These are phyloP conservation scores for Colletotrichum liaoningense DNA, from an alignment of 2,329 filamentous ascomycete species.

Conservation along the genomic window DNA sequence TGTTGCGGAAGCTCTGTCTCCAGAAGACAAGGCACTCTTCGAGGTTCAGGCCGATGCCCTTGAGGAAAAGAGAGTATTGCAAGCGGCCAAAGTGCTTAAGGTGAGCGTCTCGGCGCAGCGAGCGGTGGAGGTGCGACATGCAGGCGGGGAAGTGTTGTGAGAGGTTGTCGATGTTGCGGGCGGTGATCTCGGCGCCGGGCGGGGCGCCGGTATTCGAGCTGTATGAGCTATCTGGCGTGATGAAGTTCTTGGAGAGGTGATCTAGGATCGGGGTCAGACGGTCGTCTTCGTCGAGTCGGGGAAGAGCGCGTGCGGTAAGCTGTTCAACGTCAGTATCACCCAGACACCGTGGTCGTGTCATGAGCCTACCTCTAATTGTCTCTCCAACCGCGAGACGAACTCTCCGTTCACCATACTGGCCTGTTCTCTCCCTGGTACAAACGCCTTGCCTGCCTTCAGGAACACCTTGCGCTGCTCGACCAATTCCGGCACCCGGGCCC, in stretches of 20 bases:
- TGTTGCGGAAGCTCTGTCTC: constrained; percentile 85
- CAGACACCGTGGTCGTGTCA: background rate
- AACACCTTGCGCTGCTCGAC: constrained; percentile 84
- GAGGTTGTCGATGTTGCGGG: constrained; percentile 82
- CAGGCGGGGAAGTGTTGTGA: constrained; percentile 89
- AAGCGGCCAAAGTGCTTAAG: constrained; percentile 93
- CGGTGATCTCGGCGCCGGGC: constrained; percentile 79
- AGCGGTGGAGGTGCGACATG: constrained; percentile 91
- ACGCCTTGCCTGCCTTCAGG: constrained; percentile 85
- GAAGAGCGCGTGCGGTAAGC: constrained; percentile 90
- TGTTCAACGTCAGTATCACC: constrained; percentile 46
- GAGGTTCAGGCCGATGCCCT: constrained; percentile 91
- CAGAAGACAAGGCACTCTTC: constrained; percentile 94
- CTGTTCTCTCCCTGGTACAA: constrained; percentile 89
- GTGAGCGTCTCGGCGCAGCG: constrained; percentile 87
- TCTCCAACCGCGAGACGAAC: constrained; percentile 83
- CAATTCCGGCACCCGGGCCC: constrained; percentile 91
- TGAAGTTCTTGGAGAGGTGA: constrained; percentile 95
- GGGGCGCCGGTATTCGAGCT: constrained; percentile 71
- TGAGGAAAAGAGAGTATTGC: constrained; percentile 96
- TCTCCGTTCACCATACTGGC: constrained; percentile 89
- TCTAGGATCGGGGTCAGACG: constrained; percentile 77
- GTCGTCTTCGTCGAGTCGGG: constrained; percentile 95
- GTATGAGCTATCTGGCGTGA: constrained; percentile 89
- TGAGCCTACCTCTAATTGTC: constrained; percentile 71